These are phyloP conservation scores for Pugionium cornutum DNA, from an alignment of 345 rosid species.

Conservation along the genomic window DNA sequence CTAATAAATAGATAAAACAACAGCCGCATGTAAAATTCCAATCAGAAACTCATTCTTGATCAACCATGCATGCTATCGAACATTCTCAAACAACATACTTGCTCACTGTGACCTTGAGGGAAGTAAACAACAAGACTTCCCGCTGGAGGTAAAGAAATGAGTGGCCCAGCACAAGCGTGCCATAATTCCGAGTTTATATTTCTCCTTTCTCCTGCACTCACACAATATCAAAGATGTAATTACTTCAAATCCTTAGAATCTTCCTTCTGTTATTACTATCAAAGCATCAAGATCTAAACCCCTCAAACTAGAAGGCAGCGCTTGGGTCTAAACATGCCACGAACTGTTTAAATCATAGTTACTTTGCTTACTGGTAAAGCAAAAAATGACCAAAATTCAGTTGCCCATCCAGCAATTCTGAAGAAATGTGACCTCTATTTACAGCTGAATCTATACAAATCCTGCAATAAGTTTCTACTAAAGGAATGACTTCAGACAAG, in stretches of 20 bases:
- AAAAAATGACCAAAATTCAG: not conserved
- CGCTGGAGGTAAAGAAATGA: constrained; percentile 77
- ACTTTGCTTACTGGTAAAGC: constrained; percentile 24
- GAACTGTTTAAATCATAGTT: not conserved
- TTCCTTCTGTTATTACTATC: constrained; percentile 17
- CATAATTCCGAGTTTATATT: constrained; percentile 82
- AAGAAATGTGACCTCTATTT: constrained; percentile 14
- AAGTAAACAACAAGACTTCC: constrained; percentile 91
- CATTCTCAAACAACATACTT: constrained; percentile 46
- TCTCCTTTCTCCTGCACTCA: constrained; percentile 68
- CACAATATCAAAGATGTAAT: constrained; percentile 24
- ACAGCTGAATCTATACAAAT: constrained; percentile 25
- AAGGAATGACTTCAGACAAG: constrained; percentile 9
- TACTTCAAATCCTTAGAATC: constrained; percentile 14
- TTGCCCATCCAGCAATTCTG: constrained; percentile 12
- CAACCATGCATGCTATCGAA: not conserved
- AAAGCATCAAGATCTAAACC: constrained; percentile 24
- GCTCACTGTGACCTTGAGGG: constrained; percentile 96
- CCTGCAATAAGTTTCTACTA: constrained; percentile 6
- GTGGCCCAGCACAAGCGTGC: constrained; percentile 98
- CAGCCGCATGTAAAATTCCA: not conserved
- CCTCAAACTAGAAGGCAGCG: constrained; percentile 10
- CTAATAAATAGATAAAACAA: constrained; percentile 31
- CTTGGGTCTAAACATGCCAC: not conserved
- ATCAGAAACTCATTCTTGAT: constrained; percentile 14